Conservation (phyloP, 352 stramenopile species). For the Thalassiosira pacifica region DNA sequence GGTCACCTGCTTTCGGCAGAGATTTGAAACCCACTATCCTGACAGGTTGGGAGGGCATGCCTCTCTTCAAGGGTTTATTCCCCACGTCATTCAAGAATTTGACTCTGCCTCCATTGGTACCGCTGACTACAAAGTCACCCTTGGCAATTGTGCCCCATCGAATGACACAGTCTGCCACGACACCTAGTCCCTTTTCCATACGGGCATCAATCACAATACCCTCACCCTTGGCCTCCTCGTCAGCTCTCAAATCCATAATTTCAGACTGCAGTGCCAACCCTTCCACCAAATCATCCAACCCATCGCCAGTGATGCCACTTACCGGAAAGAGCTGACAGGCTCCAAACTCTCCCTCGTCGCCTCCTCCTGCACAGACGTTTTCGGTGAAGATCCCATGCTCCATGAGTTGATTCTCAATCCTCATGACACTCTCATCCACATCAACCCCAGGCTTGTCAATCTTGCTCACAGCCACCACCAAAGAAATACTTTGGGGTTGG, state of each 20-base stretch:
- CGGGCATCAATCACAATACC: conserved; percentile 85
- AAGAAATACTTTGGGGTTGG: conserved; percentile 91
- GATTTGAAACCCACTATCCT: conserved; percentile 84
- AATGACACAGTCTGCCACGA: conserved; percentile 84
- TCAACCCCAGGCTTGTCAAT: conserved; percentile 90
- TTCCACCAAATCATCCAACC: conserved; percentile 84
- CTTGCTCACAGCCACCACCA: conserved; percentile 97
- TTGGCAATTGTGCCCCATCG: conserved; percentile 77
- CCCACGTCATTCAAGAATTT: conserved; percentile 84
- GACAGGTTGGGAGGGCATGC: conserved; percentile 77
- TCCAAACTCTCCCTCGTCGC: conserved; percentile 72
- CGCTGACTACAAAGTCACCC: conserved; percentile 80
- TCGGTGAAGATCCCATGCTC: conserved; percentile 91
- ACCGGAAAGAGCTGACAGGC: conserved; percentile 93
- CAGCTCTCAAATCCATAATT: conserved; percentile 84
- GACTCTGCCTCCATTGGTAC: conserved; percentile 73
- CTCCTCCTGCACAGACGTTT: conserved; percentile 81
- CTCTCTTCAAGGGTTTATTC: conserved; percentile 72
- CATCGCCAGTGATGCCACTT: conserved; percentile 92
- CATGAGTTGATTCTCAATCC: conserved; percentile 87
- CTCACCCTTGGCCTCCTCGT: conserved; percentile 68
- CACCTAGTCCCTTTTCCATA: conserved; percentile 82
- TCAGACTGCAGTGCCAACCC: conserved; percentile 81
- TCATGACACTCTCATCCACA: conserved; percentile 73
- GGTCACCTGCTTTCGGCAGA: conserved; percentile 81